Percentiles rank a stretch among this genome's conserved stretches.
phyloP scores from a whole-genome alignment of 768 basidiomycete species.

The Tricholoma sp. region DNA sequence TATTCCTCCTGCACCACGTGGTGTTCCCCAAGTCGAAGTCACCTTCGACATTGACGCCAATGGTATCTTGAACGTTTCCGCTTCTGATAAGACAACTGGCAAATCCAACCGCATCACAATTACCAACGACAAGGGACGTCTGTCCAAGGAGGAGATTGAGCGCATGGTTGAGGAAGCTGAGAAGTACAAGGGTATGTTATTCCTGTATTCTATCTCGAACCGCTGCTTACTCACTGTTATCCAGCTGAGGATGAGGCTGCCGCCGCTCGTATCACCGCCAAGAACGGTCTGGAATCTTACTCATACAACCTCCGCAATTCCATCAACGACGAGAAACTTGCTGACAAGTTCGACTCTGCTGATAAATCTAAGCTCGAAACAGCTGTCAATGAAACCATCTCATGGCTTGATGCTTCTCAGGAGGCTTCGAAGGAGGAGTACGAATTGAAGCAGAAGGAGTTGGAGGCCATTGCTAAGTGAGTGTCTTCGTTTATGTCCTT shows the following conservation, averaged over 20 bases:
- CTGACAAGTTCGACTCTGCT: constrained; percentile 79
- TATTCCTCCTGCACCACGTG: constrained; percentile 94
- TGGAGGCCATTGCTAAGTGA: constrained; percentile 75
- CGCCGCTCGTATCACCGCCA: constrained; percentile 74
- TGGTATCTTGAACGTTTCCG: constrained; percentile 94
- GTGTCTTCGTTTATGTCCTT: constrained; percentile 1
- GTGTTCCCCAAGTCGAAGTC: constrained; percentile 96
- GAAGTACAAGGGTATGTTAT: constrained; percentile 73
- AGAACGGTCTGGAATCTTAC: constrained; percentile 94
- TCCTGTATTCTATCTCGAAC: not conserved
- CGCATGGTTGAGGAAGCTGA: constrained; percentile 96
- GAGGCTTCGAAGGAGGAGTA: constrained; percentile 95
- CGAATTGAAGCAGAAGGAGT: constrained; percentile 88
- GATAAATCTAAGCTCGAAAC: constrained; percentile 84
- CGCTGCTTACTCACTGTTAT: constrained; percentile 11
- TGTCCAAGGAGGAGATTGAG: constrained; percentile 97
- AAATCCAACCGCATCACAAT: constrained; percentile 94
- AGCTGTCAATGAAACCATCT: constrained; percentile 78
- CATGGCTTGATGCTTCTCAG: constrained; percentile 82
- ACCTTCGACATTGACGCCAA: constrained; percentile 98
- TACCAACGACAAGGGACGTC: constrained; percentile 94
- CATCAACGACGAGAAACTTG: constrained; percentile 77
- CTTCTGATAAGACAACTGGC: constrained; percentile 94
- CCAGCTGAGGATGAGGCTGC: constrained; percentile 84
- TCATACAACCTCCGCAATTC: constrained; percentile 94